Percentiles rank a stretch among this genome's conserved stretches.
phyloP scores from a whole-genome alignment of 305 asterid species.

The Solanum hybrid region DNA sequence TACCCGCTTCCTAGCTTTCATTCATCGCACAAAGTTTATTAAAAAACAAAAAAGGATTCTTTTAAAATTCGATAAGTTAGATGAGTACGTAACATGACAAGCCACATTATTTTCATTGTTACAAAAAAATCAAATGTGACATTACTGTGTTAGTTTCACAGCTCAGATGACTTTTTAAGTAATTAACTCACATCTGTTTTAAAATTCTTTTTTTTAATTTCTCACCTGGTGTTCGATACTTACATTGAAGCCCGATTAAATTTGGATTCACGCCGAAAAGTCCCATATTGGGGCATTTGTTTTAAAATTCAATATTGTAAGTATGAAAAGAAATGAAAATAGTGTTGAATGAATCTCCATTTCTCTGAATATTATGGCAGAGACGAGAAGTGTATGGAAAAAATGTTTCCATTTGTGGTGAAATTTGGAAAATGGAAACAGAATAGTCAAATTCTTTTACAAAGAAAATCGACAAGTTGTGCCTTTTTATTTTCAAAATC shows the following conservation, averaged over 20 bases:
- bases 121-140: background rate
- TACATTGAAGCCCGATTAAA: background rate
- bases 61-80: background rate
- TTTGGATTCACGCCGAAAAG: rapidly evolving
- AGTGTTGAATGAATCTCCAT: background rate
- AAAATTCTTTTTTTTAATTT: no score
- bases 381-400: background rate
- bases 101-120: background rate
- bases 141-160: background rate
- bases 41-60: background rate
- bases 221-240: no score
- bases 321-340: background rate
- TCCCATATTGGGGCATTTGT: background rate
- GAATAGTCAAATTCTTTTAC: background rate
- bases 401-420: background rate
- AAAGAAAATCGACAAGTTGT: background rate
- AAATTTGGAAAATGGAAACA: background rate
- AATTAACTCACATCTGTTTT: background rate
- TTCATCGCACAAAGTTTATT: background rate
- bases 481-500: background rate
- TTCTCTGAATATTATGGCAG: background rate
- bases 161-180: background rate
- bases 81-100: background rate
- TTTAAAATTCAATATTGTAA: background rate
- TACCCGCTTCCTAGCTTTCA: background rate